These are phyloP conservation scores for Inonotus hispidus DNA, from an alignment of 1,284 basidiomycete species.

Conservation along the genomic window DNA sequence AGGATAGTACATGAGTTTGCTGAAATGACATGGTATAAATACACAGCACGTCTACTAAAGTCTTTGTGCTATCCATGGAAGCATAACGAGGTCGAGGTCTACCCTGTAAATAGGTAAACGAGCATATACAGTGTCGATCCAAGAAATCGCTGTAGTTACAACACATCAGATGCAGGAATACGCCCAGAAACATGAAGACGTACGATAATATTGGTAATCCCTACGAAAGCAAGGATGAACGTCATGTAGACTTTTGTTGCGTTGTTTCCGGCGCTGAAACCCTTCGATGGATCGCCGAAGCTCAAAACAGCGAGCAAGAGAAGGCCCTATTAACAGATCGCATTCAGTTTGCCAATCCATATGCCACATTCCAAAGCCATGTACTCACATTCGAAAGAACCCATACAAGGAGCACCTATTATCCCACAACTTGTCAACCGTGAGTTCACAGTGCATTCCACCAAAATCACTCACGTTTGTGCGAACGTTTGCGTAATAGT, in stretches of 20 bases:
- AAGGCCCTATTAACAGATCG: slow-evolving; percentile 48
- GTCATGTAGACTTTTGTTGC: slow-evolving; percentile 71
- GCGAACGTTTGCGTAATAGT: slow-evolving; percentile 86
- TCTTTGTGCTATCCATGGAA: background rate
- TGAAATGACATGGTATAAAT: background rate
- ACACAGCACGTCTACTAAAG: background rate
- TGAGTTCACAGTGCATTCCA: background rate
- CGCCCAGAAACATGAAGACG: slow-evolving; percentile 32
- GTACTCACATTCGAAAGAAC: slow-evolving; percentile 72
- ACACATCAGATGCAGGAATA: slow-evolving; percentile 3
- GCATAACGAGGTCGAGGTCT: background rate
- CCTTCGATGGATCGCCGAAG: slow-evolving; percentile 52
- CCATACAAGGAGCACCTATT: slow-evolving; percentile 74
- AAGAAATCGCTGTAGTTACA: slow-evolving; percentile 41
- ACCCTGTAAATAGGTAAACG: slow-evolving; percentile 14
- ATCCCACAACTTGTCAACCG: background rate
- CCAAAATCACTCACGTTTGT: slow-evolving; percentile 65
- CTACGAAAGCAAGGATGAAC: slow-evolving; percentile 76
- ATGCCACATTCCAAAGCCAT: slow-evolving; percentile 8
- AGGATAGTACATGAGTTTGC: background rate
- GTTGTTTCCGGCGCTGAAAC: slow-evolving; percentile 52
- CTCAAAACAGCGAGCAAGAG: slow-evolving; percentile 73
- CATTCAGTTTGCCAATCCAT: background rate
- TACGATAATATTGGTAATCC: slow-evolving; percentile 63
- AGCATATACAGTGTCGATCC: slow-evolving; percentile 63